Conservation (phyloP, 208 protist genomes). For the Leishmania arabica region DNA sequence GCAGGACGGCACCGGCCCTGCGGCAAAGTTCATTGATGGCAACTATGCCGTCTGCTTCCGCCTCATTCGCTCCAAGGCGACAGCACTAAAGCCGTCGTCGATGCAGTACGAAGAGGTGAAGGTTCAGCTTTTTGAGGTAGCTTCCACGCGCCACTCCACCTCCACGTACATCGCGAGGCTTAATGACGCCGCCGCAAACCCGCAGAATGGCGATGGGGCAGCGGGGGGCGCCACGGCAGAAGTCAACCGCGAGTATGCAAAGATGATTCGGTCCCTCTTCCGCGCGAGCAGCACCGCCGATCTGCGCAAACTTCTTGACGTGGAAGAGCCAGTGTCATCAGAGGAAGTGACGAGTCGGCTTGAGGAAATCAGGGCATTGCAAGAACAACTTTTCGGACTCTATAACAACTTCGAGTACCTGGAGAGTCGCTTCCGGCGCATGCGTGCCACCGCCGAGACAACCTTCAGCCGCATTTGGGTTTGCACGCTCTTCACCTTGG, state of each 20-base stretch:
- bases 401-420: slow-evolving; percentile 23
- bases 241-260: slow-evolving; percentile 28
- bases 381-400: slow-evolving; percentile 28
- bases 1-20: slow-evolving; percentile 1
- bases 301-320: slow-evolving; percentile 22
- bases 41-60: slow-evolving; percentile 55
- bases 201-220: neutral
- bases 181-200: neutral
- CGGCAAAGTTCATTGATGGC: slow-evolving; percentile 21
- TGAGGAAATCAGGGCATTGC: slow-evolving; percentile 23
- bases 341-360: slow-evolving; percentile 26
- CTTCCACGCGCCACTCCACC: slow-evolving; percentile 27
- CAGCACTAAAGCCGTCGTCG: neutral
- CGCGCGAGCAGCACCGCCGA: slow-evolving; percentile 19
- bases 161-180: slow-evolving; percentile 25
- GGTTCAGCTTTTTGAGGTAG: slow-evolving; percentile 33
- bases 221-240: neutral
- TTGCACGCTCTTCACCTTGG: slow-evolving; percentile 20
- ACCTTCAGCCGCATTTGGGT: slow-evolving; percentile 66
- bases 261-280: slow-evolving; percentile 27
- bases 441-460: slow-evolving; percentile 48
- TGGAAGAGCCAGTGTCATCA: slow-evolving; percentile 27
- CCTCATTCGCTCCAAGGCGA: slow-evolving; percentile 17
- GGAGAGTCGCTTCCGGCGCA: slow-evolving; percentile 28
- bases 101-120: slow-evolving; percentile 28